phyloP scores from a whole-genome alignment of 345 rosid species.

The Angophora floribunda region DNA sequence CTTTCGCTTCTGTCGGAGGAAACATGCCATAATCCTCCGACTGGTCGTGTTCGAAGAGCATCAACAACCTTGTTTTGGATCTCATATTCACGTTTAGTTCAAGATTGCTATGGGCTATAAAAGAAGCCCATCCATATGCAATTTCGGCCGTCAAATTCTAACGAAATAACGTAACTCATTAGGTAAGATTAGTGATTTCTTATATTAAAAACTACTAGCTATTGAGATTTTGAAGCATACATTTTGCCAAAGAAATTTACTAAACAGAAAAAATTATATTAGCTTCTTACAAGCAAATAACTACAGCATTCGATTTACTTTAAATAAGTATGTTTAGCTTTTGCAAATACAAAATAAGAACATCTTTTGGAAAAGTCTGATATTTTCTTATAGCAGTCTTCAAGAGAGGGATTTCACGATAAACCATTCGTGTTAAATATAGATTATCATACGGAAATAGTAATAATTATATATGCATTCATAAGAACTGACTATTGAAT shows the following conservation, averaged over 20 bases:
- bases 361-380: not conserved
- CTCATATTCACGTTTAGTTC: not conserved
- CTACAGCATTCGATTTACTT: not conserved
- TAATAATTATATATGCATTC: not conserved
- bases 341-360: not conserved
- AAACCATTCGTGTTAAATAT: not conserved
- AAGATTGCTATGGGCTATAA: not conserved
- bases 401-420: not conserved
- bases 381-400: not conserved
- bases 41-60: not conserved
- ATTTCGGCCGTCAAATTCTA: no score
- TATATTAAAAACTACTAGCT: not conserved
- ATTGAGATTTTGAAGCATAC: not conserved
- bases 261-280: not conserved
- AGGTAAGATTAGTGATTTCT: not conserved
- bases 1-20: no score
- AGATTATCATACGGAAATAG: not conserved
- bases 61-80: not conserved
- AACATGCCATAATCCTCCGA: no score
- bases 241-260: not conserved
- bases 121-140: not conserved
- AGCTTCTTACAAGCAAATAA: not conserved
- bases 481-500: not conserved
- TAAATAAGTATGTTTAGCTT: not conserved
- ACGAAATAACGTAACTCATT: not conserved